These are phyloP conservation scores for Skeletonema marinoi DNA, from an alignment of 108 stramenopile species.

Conservation along the genomic window DNA sequence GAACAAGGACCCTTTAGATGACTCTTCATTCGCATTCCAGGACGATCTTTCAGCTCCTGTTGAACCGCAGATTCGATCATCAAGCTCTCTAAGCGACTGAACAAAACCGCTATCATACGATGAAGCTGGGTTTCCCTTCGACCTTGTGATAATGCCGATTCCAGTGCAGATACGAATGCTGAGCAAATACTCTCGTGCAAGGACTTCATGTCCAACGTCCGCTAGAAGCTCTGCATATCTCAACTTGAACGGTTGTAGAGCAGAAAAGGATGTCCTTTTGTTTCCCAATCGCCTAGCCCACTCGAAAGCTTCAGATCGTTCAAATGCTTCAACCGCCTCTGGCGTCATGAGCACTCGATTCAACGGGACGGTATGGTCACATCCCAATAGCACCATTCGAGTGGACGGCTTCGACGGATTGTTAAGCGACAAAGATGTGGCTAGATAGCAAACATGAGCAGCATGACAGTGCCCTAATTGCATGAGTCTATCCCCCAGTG, in stretches of 20 bases:
- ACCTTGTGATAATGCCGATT: conserved; percentile 11
- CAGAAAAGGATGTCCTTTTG: conserved; percentile 58
- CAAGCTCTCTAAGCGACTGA: conserved; percentile 39
- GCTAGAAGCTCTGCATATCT: conserved; percentile 74
- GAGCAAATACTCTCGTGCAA: conserved; percentile 57
- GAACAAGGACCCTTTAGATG: neutral
- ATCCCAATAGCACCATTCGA: conserved; percentile 68
- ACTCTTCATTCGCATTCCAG: conserved; percentile 14
- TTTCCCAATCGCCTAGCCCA: conserved; percentile 89
- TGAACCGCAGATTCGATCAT: conserved; percentile 46
- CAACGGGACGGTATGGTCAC: conserved; percentile 52
- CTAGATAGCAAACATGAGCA: conserved; percentile 90
- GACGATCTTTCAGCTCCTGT: conserved; percentile 29
- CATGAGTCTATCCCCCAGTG: conserved; percentile 77
- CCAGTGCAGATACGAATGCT: conserved; percentile 58
- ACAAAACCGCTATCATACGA: conserved; percentile 20
- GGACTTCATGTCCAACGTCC: conserved; percentile 60
- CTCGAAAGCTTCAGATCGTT: conserved; percentile 89
- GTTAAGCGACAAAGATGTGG: conserved; percentile 67
- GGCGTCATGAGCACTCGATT: conserved; percentile 54
- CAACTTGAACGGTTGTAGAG: conserved; percentile 80
- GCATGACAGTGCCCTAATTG: conserved; percentile 60
- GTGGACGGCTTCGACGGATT: conserved; percentile 46
- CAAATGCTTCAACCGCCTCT: conserved; percentile 62
- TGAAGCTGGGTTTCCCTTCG: neutral